Percentiles rank a stretch among this genome's conserved stretches.
Evolutionary conservation across 208 protist genomes (phyloP).

Genomic region (Zelonia costaricensis): DNA sequence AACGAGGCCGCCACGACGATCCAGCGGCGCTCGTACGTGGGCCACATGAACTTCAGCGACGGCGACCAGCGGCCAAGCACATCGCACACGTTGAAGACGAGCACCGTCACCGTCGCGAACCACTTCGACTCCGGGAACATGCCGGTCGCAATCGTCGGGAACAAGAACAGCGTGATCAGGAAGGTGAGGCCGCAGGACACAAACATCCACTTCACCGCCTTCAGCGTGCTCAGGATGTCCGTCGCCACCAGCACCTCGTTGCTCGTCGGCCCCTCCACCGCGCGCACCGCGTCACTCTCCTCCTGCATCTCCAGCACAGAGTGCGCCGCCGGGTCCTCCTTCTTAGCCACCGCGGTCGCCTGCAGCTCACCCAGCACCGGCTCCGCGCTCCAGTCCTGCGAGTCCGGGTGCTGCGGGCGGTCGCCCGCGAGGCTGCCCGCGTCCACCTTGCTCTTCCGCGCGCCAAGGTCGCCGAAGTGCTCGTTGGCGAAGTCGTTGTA

Average conservation of each 20-base stretch:
- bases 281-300: conserved; percentile 4
- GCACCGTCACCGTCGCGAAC: conserved; percentile 53
- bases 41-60: conserved; percentile 44
- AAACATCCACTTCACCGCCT: conserved; percentile 36
- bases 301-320: no score
- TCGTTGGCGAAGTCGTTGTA: conserved; percentile 46
- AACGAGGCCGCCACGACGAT: conserved; percentile 40
- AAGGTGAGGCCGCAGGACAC: conserved; percentile 46
- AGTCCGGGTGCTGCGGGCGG: neutral
- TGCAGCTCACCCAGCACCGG: conserved; percentile 9
- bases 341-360: neutral
- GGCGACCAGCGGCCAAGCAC: conserved; percentile 47
- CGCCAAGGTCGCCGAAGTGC: conserved; percentile 34
- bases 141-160: conserved; percentile 49
- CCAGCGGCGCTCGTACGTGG: conserved; percentile 33
- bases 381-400: no score
- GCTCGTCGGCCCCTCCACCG: conserved; percentile 14
- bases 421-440: conserved; percentile 5
- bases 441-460: conserved; percentile 21
- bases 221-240: conserved; percentile 19
- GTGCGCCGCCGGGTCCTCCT: conserved; percentile 1
- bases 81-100: conserved; percentile 64
- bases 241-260: conserved; percentile 20
- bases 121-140: conserved; percentile 53
- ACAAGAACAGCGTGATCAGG: conserved; percentile 61